Conservation (phyloP, 352 stramenopile species). For the Phytophthora fragariaefolia region DNA sequence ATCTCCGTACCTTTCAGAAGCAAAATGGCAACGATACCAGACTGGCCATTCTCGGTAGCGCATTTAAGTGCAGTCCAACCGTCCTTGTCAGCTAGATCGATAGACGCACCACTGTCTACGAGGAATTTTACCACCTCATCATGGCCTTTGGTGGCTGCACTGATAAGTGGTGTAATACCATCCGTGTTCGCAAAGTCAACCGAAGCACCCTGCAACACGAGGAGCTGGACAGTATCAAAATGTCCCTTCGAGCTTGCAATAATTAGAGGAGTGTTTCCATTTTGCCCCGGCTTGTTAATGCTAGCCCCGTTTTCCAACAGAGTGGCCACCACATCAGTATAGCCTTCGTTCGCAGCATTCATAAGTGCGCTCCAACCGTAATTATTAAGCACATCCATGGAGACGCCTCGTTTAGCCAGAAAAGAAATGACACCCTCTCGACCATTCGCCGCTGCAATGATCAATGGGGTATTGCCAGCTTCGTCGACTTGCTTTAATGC, state of each 20-base stretch:
- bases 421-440: not conserved
- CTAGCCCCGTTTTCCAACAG: constrained; percentile 1
- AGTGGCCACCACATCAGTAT: not conserved
- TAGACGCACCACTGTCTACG: not conserved
- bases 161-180: not conserved
- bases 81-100: not conserved
- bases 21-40: too few species aligned
- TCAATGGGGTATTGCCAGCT: not conserved
- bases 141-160: not conserved
- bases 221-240: not conserved
- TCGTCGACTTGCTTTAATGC: not conserved
- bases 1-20: too few species aligned
- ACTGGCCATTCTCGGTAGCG: too few species aligned
- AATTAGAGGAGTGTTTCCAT: not conserved
- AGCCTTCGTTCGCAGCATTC: not conserved
- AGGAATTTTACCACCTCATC: constrained; percentile 4
- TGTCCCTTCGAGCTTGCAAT: constrained; percentile 4
- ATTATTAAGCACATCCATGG: constrained; percentile 2
- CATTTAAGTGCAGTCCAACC: constrained; percentile 9
- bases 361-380: not conserved
- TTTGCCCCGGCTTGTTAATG: not conserved
- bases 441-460: not conserved
- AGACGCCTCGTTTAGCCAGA: not conserved
- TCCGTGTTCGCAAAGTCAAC: not conserved
- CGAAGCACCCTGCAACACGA: not conserved